A percentile compares a stretch with the other conserved stretches of the same genome.
Evolutionary conservation across 2,329 filamentous ascomycete species (phyloP).

Genomic region (Colletotrichum somersetense): DNA sequence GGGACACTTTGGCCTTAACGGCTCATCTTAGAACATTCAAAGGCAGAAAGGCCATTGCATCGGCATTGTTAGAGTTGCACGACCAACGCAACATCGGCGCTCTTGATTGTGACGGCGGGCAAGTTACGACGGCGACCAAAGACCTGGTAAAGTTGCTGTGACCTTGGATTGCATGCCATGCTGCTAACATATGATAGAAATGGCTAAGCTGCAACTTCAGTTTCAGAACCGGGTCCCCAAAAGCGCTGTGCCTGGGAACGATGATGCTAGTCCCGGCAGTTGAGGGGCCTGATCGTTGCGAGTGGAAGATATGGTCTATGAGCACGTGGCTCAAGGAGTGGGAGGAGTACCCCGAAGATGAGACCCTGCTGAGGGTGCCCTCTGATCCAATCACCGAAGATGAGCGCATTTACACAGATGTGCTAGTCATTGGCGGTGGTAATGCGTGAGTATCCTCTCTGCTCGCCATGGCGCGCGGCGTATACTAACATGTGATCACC

Average conservation of each 20-base stretch:
- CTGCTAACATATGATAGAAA: neutral
- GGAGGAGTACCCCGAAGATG: conserved; percentile 47
- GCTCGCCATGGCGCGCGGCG: neutral
- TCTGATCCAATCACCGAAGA: conserved; percentile 38
- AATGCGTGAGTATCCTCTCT: conserved; percentile 46
- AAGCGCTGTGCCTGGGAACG: conserved; percentile 48
- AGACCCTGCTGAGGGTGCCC: conserved; percentile 44
- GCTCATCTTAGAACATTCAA: conserved; percentile 39
- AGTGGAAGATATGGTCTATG: conserved; percentile 54
- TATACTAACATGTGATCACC: neutral
- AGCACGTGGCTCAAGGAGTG: conserved; percentile 48
- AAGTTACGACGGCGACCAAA: conserved; percentile 27
- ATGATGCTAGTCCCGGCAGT: conserved; percentile 48
- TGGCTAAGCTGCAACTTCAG: conserved; percentile 44
- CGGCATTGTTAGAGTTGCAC: conserved; percentile 6
- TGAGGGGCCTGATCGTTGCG: neutral
- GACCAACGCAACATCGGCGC: neutral
- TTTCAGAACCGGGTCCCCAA: conserved; percentile 50
- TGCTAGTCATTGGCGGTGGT: conserved; percentile 52
- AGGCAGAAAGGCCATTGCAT: conserved; percentile 1
- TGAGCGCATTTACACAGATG: conserved; percentile 48
- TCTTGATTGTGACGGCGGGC: neutral
- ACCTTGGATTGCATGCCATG: neutral
- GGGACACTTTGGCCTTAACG: conserved; percentile 38
- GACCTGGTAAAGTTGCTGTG: conserved; percentile 32